Base-by-base conservation (phyloP, 148 eudicot species). In the Cornus suecica region DNA sequence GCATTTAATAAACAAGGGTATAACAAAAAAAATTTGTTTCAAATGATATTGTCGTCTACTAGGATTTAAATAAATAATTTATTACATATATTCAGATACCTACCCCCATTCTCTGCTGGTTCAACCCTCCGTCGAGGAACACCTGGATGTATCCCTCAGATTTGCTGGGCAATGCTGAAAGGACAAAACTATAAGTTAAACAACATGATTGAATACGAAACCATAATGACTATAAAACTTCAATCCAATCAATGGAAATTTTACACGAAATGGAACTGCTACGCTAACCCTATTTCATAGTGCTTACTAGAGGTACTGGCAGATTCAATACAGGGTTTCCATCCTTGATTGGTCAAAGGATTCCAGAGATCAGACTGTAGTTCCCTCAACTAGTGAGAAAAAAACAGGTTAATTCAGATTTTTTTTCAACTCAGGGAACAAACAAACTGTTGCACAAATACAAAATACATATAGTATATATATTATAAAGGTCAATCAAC, bases 61-160 rank as follows among this genome's bases (percentile, higher is more conserved):
- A n/a, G 34, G 10, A 9, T 62, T n/a, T 26, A 66, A 65, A 1
- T 29, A 20, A 65, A 65, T 16, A 34, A 58, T 31, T 64, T 37
- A 68, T 18, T 7, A 24, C 34, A 76, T 37, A 7, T 8, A 48
- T 28, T 30, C 2, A 64, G 65, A 54, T 52, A 84, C 92, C 42
- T 87, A 95, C 99, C 84, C 99, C 99, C 99, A 95, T 91, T 74
- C 99, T 84, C 82, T 95, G 97, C 87, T 95, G 99, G 81, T 95
- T 95, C 77, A 95, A 80, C 41, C 99, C 99, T 80, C 97, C 99
- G 79, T 95, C 99, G 71, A 95, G 97, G 78, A 95, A 95, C 62
- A 95, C 87, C 79, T 95, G 99, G 67, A 95, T 82, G 84, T 92
- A 95, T 41, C 99, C 97, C 77, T 84, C 76, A 74, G 99, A 89